A percentile compares a stretch with the other conserved stretches of the same genome.
Conservation (phyloP, 306 rosid species). For the Styphnolobium japonicum region DNA sequence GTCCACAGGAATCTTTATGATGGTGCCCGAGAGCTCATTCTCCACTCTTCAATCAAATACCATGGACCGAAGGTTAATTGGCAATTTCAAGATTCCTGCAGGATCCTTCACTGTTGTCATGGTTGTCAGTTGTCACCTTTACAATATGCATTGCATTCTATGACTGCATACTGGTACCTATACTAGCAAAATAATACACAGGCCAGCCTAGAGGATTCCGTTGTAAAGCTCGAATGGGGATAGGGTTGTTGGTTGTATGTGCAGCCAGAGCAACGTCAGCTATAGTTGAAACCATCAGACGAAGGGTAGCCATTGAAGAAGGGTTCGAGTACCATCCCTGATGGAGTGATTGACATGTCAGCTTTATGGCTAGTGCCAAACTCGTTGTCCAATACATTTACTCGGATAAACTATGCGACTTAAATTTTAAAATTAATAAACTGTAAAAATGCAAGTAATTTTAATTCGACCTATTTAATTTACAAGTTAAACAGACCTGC, state of each 20-base stretch:
- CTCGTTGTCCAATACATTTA: too few species aligned
- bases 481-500: too few species aligned
- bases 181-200: slow-evolving; percentile 30
- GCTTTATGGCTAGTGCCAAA: slow-evolving; percentile 44
- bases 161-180: slow-evolving; percentile 32
- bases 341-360: slow-evolving; percentile 34
- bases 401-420: too few species aligned
- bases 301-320: slow-evolving; percentile 23
- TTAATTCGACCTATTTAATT: too few species aligned
- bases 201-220: slow-evolving; percentile 34
- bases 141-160: slow-evolving; percentile 25
- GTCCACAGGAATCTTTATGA: slow-evolving; percentile 44
- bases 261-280: slow-evolving; percentile 21
- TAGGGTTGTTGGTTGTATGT: slow-evolving; percentile 21
- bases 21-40: slow-evolving; percentile 20
- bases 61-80: slow-evolving; percentile 31
- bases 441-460: too few species aligned
- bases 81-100: slow-evolving; percentile 41
- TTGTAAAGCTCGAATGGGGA: slow-evolving; percentile 33
- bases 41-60: slow-evolving; percentile 36
- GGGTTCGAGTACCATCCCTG: slow-evolving; percentile 35
- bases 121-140: slow-evolving; percentile 25
- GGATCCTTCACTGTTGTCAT: slow-evolving; percentile 41
- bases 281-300: slow-evolving; percentile 32
- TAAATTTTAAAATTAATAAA: too few species aligned